Base-by-base conservation (phyloP, 768 basidiomycete species). In the Dacryopinax spathularia region DNA sequence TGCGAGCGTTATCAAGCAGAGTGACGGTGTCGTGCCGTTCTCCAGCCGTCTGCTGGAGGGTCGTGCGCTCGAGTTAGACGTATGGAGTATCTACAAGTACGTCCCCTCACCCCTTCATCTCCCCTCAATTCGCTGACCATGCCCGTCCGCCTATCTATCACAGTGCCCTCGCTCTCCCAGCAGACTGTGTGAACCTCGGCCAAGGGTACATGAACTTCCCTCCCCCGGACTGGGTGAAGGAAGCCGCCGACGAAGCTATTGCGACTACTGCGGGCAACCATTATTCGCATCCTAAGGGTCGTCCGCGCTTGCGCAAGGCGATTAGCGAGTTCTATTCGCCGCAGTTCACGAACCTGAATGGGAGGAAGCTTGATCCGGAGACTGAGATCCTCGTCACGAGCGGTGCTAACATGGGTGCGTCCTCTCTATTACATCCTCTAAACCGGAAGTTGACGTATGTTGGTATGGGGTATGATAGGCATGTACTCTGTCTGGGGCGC, bases 141-240 rank as follows among this genome's bases (percentile, higher is more conserved):
- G 27, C 35, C 48, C 59, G 15, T 33, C 44, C 37, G 27, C 34
- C 56, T 69, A 65, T 34, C 61, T 33, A 35, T 63, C 34, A 20
- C 72, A 96, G 92, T 72, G 91, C 82, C 43, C 86, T 80, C 39
- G 95, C 96, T 70, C 80, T 98, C 66, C 95, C 95, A 0, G 66
- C 82, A 10, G 91, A 97, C 72, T 91, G 91, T 67, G 88, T 99
- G 72, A 99, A 99, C 75, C 86, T 99, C 43, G 95, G 95, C 2
- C 95, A 84, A 73, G 88, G 88, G 2, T 94, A 91, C 75, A 94
- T 94, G 91, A 92, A 92, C 78, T 94, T 93, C 72, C 73, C 84
- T 0, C 91, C 91, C 16, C 90, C 91, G 1, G 69, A 79, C 64
- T 93, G 89, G 87, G 81, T 94, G 64, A 82, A 78, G 39, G 78